Percentiles rank a stretch among this genome's conserved stretches.
These are phyloP conservation scores for Xerocomellus amylosporus DNA, from an alignment of 768 basidiomycete genomes.

Conservation along the genomic window DNA sequence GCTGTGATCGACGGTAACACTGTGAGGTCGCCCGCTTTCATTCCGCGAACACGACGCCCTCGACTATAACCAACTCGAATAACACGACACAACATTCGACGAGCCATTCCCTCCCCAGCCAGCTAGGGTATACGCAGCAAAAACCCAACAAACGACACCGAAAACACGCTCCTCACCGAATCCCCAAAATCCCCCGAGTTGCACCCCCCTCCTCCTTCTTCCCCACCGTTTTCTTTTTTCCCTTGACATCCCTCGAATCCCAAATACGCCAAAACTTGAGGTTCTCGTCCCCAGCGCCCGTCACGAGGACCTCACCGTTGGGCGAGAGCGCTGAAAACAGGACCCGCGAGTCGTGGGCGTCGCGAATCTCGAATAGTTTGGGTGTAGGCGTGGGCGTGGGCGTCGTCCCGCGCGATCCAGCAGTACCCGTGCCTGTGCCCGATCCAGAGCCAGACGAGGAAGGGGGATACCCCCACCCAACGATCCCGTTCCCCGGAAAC, in stretches of 20 bases:
- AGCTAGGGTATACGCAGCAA: neutral
- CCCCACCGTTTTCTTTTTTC: constrained; percentile 28
- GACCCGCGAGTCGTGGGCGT: constrained; percentile 91
- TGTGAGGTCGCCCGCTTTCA: no score
- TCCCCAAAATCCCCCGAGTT: constrained; percentile 32
- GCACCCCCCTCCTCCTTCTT: constrained; percentile 35
- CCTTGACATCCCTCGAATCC: constrained; percentile 51
- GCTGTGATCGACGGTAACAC: no score
- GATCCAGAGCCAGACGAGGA: constrained; percentile 47
- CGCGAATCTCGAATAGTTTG: constrained; percentile 58
- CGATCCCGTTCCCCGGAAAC: constrained; percentile 82
- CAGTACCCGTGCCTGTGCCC: constrained; percentile 21
- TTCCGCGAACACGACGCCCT: neutral
- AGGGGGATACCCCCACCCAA: constrained; percentile 80
- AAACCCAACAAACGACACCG: neutral
- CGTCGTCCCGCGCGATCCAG: constrained; percentile 14
- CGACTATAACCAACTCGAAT: no score
- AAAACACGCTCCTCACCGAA: constrained; percentile 28
- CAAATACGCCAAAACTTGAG: constrained; percentile 94
- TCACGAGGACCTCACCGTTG: constrained; percentile 87
- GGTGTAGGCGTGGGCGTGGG: constrained; percentile 17
- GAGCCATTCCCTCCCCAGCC: neutral
- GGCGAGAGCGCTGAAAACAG: constrained; percentile 84
- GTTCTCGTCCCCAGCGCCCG: constrained; percentile 93
- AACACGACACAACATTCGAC: constrained; percentile 20